Base-by-base conservation (phyloP, 1,139 yeast genomes). In the Nakaseomyces delphensis region DNA sequence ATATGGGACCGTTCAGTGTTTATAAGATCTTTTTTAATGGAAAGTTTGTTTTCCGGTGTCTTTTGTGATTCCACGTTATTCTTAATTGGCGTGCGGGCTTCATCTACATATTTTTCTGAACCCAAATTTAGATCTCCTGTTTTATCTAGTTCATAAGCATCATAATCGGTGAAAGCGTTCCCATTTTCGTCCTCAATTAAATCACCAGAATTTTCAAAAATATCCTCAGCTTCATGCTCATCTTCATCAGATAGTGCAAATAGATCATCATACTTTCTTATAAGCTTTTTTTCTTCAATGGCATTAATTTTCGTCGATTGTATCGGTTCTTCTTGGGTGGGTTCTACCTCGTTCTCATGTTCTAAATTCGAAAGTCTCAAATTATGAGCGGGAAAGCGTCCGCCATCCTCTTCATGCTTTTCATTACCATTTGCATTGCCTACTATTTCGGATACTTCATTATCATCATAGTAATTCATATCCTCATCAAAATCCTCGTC, bases 401-500 rank as follows among this genome's bases (percentile, higher is more conserved):
- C 23, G 5, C 7, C 35, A 16, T 31, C 35, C 5, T 31, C 23
- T 16, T 31, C 35, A 16, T 31, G 23, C 5, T 31, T 13, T 16
- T 31, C 35, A 14, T 31, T 31, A 18, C 18, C 35, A 11, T 21
- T 31, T 31, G 23, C 35, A 4, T 31, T 21, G 13, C 35, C 35
- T 23, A 33, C 13, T 11, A 33, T 20, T 21, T 62, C 64, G 18
- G 58, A 65, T 31, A 55, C 56, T 21, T 51, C 56, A 21, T 48
- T 49, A 31, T 63, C 67, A 42, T 69, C 73, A 38, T 61, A 63
- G 45, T 60, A 68, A 50, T 73, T 71, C 69, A 70, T 55, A 39
- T 75, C 76, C n/a, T 72, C 77, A 40, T 68, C 71, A 46, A 71
- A 64, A 43, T 66, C 79, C 45, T 77, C 79, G 49, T 76, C 72